A percentile compares a stretch with the other conserved stretches of the same genome.
Conservation (phyloP, 345 rosid genomes). For the Excoecaria cochinchinensis region DNA sequence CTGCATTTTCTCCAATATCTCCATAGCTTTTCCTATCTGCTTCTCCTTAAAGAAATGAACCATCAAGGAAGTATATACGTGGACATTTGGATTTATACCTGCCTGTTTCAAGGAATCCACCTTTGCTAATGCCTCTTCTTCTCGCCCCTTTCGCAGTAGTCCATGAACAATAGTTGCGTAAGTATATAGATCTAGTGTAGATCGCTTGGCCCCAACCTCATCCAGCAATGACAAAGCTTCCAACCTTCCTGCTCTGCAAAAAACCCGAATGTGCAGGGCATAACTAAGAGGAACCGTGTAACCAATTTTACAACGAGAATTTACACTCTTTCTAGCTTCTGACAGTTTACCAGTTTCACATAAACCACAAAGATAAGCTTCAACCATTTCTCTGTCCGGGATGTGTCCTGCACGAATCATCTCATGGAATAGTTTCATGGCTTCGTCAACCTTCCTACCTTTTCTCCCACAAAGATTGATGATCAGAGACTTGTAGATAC, state of each 20-base stretch:
- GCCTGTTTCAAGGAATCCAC: conserved; percentile 59
- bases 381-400: conserved; percentile 67
- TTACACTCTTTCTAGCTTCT: conserved; percentile 54
- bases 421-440: conserved; percentile 54
- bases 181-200: conserved; percentile 46
- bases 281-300: conserved; percentile 48
- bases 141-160: conserved; percentile 49
- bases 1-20: conserved; percentile 48
- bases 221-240: conserved; percentile 54
- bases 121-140: conserved; percentile 61
- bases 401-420: conserved; percentile 51
- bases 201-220: conserved; percentile 36
- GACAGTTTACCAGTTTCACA: conserved; percentile 49
- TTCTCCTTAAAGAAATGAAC: conserved; percentile 67
- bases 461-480: conserved; percentile 66
- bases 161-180: conserved; percentile 68
- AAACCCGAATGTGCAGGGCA: conserved; percentile 66
- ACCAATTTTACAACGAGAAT: conserved; percentile 52
- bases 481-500: conserved; percentile 71
- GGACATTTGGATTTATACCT: conserved; percentile 56
- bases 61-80: conserved; percentile 69
- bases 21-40: conserved; percentile 48
- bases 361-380: conserved; percentile 59
- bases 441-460: conserved; percentile 67
- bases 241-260: conserved; percentile 64